Conservation (phyloP, 2,329 filamentous ascomycete genomes). For the Cercospora sp. region DNA sequence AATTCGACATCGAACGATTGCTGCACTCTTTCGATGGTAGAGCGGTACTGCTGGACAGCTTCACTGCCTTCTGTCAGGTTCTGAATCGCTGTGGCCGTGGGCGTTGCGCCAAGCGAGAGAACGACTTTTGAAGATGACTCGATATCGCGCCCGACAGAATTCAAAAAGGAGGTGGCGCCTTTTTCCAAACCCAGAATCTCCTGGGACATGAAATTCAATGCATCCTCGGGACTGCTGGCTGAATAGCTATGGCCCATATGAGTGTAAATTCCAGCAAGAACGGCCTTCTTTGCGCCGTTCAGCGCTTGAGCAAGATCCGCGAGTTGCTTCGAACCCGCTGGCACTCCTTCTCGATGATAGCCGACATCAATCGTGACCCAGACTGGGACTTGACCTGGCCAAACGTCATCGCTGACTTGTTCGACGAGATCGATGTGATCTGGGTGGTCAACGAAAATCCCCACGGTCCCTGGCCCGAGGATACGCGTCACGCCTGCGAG, state of each 20-base stretch:
- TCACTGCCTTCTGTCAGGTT: slow-evolving; percentile 52
- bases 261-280: slow-evolving; percentile 66
- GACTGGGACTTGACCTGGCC: slow-evolving; percentile 53
- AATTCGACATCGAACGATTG: slow-evolving; percentile 58
- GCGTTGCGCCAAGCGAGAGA: slow-evolving; percentile 74
- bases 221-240: slow-evolving; percentile 55
- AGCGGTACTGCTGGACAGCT: slow-evolving; percentile 38
- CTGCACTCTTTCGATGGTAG: slow-evolving; percentile 41
- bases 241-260: slow-evolving; percentile 73
- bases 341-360: slow-evolving; percentile 68
- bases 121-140: slow-evolving; percentile 43
- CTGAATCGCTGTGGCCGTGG: slow-evolving; percentile 67
- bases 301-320: slow-evolving; percentile 52
- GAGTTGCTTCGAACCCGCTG: slow-evolving; percentile 52
- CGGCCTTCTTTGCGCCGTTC: slow-evolving; percentile 44
- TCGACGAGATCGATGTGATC: slow-evolving; percentile 58
- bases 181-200: slow-evolving; percentile 60
- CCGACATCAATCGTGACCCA: slow-evolving; percentile 77
- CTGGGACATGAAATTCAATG: slow-evolving; percentile 58
- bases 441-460: slow-evolving; percentile 69
- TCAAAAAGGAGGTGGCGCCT: slow-evolving; percentile 45
- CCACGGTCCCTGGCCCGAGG: slow-evolving; percentile 59
- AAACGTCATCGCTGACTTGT: slow-evolving; percentile 46
- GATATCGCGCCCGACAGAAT: slow-evolving; percentile 25
- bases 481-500: slow-evolving; percentile 57